Base-by-base conservation (phyloP, 208 protist species). In the Angomonas ambiguus region DNA sequence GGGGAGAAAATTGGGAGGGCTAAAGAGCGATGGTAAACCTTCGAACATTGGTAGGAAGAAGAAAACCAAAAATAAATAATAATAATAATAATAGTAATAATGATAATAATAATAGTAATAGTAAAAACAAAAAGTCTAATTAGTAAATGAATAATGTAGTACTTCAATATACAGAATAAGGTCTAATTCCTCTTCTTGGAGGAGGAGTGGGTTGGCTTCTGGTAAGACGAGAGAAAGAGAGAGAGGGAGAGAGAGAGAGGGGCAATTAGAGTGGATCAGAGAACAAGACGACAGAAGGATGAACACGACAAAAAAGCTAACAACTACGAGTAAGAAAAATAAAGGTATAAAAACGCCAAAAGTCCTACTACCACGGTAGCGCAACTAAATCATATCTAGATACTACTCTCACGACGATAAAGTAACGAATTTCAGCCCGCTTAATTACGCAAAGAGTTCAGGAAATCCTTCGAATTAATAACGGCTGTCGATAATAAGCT, bases 391-490 rank as follows among this genome's bases (percentile, higher is more conserved):
- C 10, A 53, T 27, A 48, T 66, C 62, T 58, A 45, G 16, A 25
- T 35, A 66, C 30, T 57, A 28, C 31, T 27, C 33, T 27, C 2
- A 49, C 51, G 24, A 59, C 32, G 32, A 32, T 16, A 49, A 25
- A 11, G 4, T 11, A 13, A 48, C 57, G 27, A 32, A 18, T 11
- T 30, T 20, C 24, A 10, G 25, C 25, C 31, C 27, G 20, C 13
- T 32, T 20, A 64, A 4, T 27, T 68, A 20, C 76, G 74, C 42
- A 91, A 62, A 10, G 82, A 91, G 56, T 63, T 35, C 24, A 94
- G 79, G 45, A 94, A 94, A 20, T 83, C 78, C 41, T 89, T 89
- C 31, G 85, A 88, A 62, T 85, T 91, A 62, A 94, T 62, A 77
- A 92, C 87, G 20, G 81, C 74, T 1, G 88, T 94, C 48, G 85